Percentiles rank a stretch among this genome's conserved stretches.
These are phyloP conservation scores for Dipteronia sinensis DNA, from an alignment of 345 rosid species.

Conservation along the genomic window DNA sequence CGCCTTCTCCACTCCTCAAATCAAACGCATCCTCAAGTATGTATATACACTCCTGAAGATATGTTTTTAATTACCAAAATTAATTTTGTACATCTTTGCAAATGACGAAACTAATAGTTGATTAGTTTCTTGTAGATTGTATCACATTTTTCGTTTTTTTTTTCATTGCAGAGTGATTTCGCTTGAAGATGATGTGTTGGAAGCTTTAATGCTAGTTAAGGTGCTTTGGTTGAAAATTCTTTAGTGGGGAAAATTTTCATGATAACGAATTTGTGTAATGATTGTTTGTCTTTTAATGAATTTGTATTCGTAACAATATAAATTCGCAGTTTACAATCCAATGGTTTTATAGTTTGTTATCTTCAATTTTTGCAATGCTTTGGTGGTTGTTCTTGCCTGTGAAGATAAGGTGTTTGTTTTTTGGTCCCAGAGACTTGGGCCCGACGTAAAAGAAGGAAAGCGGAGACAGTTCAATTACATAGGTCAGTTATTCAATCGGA, in stretches of 20 bases:
- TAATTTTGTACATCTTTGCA: background rate
- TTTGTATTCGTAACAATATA: background rate
- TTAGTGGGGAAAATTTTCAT: background rate
- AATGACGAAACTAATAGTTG: background rate
- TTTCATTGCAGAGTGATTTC: constrained; percentile 54
- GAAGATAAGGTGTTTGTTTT: constrained; percentile 60
- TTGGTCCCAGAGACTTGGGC: constrained; percentile 69
- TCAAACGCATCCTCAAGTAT: constrained; percentile 68
- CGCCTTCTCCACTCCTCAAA: constrained; percentile 67
- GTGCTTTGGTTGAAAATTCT: constrained; percentile 27
- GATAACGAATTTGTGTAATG: background rate
- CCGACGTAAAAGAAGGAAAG: constrained; percentile 81
- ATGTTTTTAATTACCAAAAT: background rate
- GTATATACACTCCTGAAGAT: background rate
- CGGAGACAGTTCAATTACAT: constrained; percentile 81
- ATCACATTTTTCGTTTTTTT: background rate
- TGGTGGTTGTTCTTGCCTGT: constrained; percentile 4
- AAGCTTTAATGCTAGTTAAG: constrained; percentile 84
- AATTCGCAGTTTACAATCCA: background rate
- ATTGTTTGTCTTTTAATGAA: background rate
- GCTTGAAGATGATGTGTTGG: constrained; percentile 64
- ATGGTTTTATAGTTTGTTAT: background rate
- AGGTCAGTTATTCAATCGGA: constrained; percentile 38
- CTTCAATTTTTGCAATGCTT: background rate
- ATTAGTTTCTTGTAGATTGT: background rate